Conservation (phyloP, 768 basidiomycete species). For the Auricularia sp. region DNA sequence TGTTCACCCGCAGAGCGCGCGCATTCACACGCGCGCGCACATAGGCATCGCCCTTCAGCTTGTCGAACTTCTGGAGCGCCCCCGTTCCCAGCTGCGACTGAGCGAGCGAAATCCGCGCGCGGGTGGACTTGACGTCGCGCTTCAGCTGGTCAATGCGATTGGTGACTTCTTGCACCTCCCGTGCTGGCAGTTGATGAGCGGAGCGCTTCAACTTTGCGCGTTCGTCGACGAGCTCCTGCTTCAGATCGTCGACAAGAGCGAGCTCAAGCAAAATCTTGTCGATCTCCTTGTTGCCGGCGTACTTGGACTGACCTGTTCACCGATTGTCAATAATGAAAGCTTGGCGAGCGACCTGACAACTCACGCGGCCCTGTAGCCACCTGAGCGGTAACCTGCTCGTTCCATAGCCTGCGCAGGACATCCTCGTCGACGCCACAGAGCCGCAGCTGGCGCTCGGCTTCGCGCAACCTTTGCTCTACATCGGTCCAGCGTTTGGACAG, state of each 20-base stretch:
- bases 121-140: not conserved
- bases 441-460: not conserved
- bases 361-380: not conserved
- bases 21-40: not conserved
- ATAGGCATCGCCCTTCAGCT: not conserved
- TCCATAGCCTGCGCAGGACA: not conserved
- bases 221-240: not conserved
- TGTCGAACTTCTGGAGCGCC: not conserved
- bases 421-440: not conserved
- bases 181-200: not conserved
- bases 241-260: not conserved
- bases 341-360: too few species aligned
- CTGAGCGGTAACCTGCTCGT: not conserved
- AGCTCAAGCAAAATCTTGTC: not conserved
- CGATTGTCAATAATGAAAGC: too few species aligned
- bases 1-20: not conserved
- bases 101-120: not conserved
- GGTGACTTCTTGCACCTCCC: not conserved
- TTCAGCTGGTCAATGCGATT: not conserved
- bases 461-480: not conserved
- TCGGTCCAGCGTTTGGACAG: not conserved
- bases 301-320: not conserved
- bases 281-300: not conserved
- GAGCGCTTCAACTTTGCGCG: not conserved
- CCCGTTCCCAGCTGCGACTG: not conserved